Base-by-base conservation (phyloP, 2,329 filamentous ascomycete species). In the Raffaelea ambrosiae region DNA sequence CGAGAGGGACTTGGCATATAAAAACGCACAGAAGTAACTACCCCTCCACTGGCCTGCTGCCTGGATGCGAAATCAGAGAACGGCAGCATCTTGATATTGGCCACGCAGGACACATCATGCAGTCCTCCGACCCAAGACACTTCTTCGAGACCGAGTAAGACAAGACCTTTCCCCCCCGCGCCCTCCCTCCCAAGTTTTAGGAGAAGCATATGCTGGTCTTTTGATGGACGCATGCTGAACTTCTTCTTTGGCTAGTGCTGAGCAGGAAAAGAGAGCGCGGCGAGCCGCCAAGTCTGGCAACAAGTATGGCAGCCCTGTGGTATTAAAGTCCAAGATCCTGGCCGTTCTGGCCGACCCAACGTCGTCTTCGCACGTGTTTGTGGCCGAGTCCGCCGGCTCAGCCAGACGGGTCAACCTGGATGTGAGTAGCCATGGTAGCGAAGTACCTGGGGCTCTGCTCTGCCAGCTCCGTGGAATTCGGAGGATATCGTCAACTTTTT, bases 71-170 rank as follows among this genome's bases (percentile, higher is more conserved):
- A 7, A 13, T 29, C 13, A 7, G 7, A 29, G 26, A 29, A 29
- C 7, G 13, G 7, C 26, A 29, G n/a, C n/a, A 29, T 7, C 13
- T 29, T 29, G 26, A 29, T 29, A 29, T 14, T 38, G 18, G 14
- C 35, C 35, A 9, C 11, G 21, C 19, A 22, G 14, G 14, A 23
- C 35, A 26, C 47, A 51, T 44, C 23, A 83, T 79, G 72, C 84
- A 86, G 64, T 85, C 86, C 23, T 76, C 78, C 44, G 79, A 95
- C 60, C 76, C 83, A 45, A 83, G 85, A 26, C 81, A 93, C 61
- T 97, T 94, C 71, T 97, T 97, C 62, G 87, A 96, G 66, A 94
- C 89, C 26, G 86, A 90, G 88, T 93, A 69, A 66, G 82, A 50
- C 33, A 16, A 23, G 16, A 23, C 33, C 16, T 8, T n/a, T 5